phyloP scores from a whole-genome alignment of 1,284 basidiomycete species.

The Veloboletus limbatus region DNA sequence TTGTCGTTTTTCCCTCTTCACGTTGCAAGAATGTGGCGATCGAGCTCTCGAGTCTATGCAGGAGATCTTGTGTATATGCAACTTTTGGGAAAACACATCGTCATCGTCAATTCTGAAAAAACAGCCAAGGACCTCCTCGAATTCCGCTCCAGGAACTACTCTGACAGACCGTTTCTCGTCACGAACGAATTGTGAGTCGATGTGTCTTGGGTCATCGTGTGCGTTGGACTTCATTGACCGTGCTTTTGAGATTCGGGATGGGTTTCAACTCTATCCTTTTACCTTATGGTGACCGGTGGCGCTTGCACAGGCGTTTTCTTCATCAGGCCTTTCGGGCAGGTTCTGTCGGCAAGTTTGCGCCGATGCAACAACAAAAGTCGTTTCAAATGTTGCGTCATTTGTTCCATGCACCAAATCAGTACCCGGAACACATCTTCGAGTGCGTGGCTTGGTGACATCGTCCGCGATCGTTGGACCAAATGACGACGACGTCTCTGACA shows the following conservation, averaged over 20 bases:
- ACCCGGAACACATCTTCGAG: too few relatives aligned
- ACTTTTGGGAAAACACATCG: slow-evolving; percentile 15
- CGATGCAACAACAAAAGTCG: too few relatives aligned
- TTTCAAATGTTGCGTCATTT: too few relatives aligned
- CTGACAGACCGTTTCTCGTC: slow-evolving; percentile 10
- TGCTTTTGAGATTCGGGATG: slow-evolving; percentile 9
- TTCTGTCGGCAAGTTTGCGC: too few relatives aligned
- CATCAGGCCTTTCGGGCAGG: slow-evolving; percentile 19
- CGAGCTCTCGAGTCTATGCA: too few relatives aligned
- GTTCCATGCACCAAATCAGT: slow-evolving; percentile 5
- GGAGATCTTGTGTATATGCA: slow-evolving; percentile 18
- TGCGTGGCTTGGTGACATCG: too few relatives aligned
- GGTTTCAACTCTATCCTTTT: slow-evolving; percentile 13
- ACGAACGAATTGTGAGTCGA: slow-evolving; percentile 16
- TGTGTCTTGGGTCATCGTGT: not conserved
- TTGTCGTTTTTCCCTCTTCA: too few relatives aligned
- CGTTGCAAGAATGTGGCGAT: too few relatives aligned
- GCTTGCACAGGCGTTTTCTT: slow-evolving; percentile 20
- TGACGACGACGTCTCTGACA: too few relatives aligned
- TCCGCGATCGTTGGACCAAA: too few relatives aligned
- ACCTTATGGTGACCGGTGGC: slow-evolving; percentile 18
- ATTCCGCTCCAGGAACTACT: slow-evolving; percentile 15
- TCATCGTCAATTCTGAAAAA: slow-evolving; percentile 21
- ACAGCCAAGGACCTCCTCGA: slow-evolving; percentile 24
- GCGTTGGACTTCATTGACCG: not conserved